Conservation (phyloP, 257 asterid species). For the Solanum phureja region DNA sequence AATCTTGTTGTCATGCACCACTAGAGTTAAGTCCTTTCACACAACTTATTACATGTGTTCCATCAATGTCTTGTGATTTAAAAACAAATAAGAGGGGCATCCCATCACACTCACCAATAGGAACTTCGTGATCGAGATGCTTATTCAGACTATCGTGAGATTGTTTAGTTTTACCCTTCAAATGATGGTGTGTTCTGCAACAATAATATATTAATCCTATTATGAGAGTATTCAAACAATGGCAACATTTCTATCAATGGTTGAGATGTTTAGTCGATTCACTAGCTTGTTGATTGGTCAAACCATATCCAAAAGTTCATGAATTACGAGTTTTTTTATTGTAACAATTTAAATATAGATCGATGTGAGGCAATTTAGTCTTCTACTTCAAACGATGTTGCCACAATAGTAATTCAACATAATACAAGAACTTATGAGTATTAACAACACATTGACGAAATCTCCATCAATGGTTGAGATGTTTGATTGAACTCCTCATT, state of each 20-base stretch:
- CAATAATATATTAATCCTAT: not conserved
- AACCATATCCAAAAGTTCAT: no score
- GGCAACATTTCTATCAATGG: not conserved
- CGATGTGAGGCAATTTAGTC: rapidly evolving
- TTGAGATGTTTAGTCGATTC: not conserved
- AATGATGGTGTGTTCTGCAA: not conserved
- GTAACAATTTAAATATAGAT: not conserved
- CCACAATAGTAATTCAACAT: not conserved
- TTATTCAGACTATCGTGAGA: not conserved
- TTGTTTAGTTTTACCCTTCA: not conserved
- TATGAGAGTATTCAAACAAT: not conserved
- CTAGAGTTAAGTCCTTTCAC: not conserved
- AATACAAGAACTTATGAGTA: not conserved
- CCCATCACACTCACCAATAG: not conserved
- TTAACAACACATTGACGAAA: not conserved
- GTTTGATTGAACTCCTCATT: not conserved
- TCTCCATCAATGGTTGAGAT: not conserved
- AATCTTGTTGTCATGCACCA: not conserved
- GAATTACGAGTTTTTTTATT: not conserved
- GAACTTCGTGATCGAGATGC: not conserved
- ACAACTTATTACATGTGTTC: not conserved
- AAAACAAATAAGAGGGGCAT: not conserved
- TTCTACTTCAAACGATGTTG: not conserved
- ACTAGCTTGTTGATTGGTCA: not conserved
- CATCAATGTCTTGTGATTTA: not conserved